Base-by-base conservation (phyloP, 768 basidiomycete species). In the Suillus discolor region DNA sequence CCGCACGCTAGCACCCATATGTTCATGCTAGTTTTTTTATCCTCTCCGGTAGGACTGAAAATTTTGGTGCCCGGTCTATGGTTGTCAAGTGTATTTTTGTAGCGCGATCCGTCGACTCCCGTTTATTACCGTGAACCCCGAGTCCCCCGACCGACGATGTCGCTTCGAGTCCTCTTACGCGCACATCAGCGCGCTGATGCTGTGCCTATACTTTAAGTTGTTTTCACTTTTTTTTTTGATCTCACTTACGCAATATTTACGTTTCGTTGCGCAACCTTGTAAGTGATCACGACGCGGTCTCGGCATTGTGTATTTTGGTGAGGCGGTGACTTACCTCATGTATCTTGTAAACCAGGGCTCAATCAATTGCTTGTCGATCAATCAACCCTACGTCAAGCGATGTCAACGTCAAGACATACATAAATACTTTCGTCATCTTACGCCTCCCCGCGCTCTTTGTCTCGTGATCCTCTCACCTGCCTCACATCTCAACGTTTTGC, bases 321-420 rank as follows among this genome's bases (percentile, higher is more conserved):
- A 12, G 57, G 57, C 57, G 16, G 57, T 25, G 23, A 59, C 36
- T 57, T 39, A 41, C 23, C 25, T 59, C 38, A 41, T 39, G 16
- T 11, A 23, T 59, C 9, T 25, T 59, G 38, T 41, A 39, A 59
- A 11, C 23, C 4, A 57, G 57, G 36, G 55, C n/a, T n/a, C n/a
- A 6, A 41, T 8, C 39, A 16, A 25, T 18, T 41, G 20, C 16
- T 38, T 38, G 4, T 62, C n/a, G 38, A 62, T 63, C 62, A 62
- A 20, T n/a, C 38, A 41, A 5, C 1, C 23, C n/a, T 23, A 31
- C n/a, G 49, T n/a, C 57, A 63, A 63, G 62, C 62, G 62, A 23
- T 41, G 62, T 63, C 62, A 62, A 42, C 12, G 28, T 62, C 34
- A 60, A 60, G 11, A 42, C 18, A 59, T 59, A 59, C 11, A 38